A percentile compares a stretch with the other conserved stretches of the same genome.
Conservation (phyloP, 2,329 filamentous ascomycete genomes). For the Pseudofabraea citricarpa region DNA sequence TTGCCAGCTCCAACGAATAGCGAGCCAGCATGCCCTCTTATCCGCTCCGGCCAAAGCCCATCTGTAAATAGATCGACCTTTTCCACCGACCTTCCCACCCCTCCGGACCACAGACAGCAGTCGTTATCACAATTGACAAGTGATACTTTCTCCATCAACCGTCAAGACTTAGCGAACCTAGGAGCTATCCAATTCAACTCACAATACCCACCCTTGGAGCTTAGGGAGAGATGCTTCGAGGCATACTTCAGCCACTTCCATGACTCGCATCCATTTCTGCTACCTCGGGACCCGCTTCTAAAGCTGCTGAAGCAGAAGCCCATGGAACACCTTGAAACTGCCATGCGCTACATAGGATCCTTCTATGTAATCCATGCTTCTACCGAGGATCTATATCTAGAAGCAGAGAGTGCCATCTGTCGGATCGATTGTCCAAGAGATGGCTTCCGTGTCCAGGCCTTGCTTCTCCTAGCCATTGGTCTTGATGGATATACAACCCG, state of each 20-base stretch:
- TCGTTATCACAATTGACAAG: slow-evolving; percentile 12
- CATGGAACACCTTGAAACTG: slow-evolving; percentile 20
- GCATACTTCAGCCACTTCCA: slow-evolving; percentile 42
- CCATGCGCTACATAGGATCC: slow-evolving; percentile 24
- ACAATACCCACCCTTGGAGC: slow-evolving; percentile 30
- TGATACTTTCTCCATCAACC: slow-evolving; percentile 15
- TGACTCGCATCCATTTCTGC: slow-evolving; percentile 51
- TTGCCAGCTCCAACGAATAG: slow-evolving; percentile 21
- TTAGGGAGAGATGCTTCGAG: slow-evolving; percentile 23
- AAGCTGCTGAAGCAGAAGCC: slow-evolving; percentile 42
- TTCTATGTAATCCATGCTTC: slow-evolving; percentile 22
- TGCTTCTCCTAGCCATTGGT: slow-evolving; percentile 71
- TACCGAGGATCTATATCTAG: slow-evolving; percentile 14
- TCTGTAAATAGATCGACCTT: slow-evolving; percentile 13
- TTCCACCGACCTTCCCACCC: slow-evolving; percentile 21
- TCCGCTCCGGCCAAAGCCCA: slow-evolving; percentile 13
- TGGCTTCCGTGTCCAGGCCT: slow-evolving; percentile 65
- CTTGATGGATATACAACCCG: slow-evolving; percentile 74
- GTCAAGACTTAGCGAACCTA: slow-evolving; percentile 8
- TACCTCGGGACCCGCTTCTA: slow-evolving; percentile 47
- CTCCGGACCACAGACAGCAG: slow-evolving; percentile 20
- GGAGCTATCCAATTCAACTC: slow-evolving; percentile 10
- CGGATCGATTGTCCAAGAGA: slow-evolving; percentile 20
- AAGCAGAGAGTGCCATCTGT: slow-evolving; percentile 19
- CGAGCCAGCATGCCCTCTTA: slow-evolving; percentile 14